Percentiles rank a stretch among this genome's conserved stretches.
These are phyloP conservation scores for Dichotomocladium elegans DNA, from an alignment of 371 early-diverging fungal genomes.

Conservation along the genomic window DNA sequence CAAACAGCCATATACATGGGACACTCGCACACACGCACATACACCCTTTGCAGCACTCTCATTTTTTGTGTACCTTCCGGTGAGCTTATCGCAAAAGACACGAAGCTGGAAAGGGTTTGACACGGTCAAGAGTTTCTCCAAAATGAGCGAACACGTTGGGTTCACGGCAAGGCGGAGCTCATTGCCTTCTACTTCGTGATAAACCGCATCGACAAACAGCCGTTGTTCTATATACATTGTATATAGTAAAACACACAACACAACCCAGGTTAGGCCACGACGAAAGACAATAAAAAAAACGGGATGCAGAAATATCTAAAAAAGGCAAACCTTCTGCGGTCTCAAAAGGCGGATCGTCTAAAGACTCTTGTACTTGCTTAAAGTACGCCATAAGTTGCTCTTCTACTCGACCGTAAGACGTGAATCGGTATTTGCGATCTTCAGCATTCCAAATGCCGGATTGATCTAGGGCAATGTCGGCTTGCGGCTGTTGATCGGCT, in stretches of 20 bases:
- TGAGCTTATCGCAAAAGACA: slow-evolving; percentile 62
- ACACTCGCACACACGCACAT: neutral
- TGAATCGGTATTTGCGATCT: neutral
- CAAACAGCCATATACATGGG: neutral
- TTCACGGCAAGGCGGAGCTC: slow-evolving; percentile 73
- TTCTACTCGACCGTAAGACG: slow-evolving; percentile 57
- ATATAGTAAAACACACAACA: too few species aligned
- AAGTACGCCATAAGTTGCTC: slow-evolving; percentile 72
- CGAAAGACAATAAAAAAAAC: neutral
- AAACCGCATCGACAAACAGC: slow-evolving; percentile 75
- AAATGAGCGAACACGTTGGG: slow-evolving; percentile 70
- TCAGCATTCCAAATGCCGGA: too few species aligned
- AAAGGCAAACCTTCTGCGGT: slow-evolving; percentile 58
- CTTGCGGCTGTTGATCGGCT: neutral
- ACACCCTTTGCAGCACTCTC: neutral
- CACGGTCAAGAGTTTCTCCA: slow-evolving; percentile 73
- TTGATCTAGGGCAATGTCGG: neutral
- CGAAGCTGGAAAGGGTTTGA: slow-evolving; percentile 74
- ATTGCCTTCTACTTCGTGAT: slow-evolving; percentile 71
- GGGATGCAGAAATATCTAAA: neutral
- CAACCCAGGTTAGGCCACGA: too few species aligned
- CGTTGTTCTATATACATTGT: slow-evolving; percentile 49
- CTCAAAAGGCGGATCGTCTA: slow-evolving; percentile 69
- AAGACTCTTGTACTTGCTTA: slow-evolving; percentile 65
- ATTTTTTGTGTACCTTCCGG: slow-evolving; percentile 49